Percentiles rank a stretch among this genome's conserved stretches.
phyloP scores from a whole-genome alignment of 805 yeast genomes.

The Pichia nakasei region DNA sequence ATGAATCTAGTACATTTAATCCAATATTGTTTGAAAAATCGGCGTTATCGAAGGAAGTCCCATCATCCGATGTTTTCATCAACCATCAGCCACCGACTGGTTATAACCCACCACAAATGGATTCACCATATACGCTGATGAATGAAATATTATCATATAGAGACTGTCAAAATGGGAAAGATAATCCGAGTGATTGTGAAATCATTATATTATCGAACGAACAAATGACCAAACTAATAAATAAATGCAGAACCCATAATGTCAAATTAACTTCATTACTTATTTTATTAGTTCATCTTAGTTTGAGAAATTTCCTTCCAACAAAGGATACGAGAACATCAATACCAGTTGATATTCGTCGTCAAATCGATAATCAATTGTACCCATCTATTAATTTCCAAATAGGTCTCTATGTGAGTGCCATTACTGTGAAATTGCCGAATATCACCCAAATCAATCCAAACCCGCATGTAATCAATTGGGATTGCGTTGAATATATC shows the following conservation, averaged over 20 bases:
- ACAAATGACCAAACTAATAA: not conserved
- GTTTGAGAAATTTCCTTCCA: not conserved
- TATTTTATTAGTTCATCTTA: not conserved
- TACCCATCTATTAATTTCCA: too few relatives aligned
- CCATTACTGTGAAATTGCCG: too few relatives aligned
- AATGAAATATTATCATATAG: not conserved
- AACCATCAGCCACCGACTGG: not conserved
- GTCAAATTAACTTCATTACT: not conserved
- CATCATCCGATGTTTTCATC: conserved; percentile 1
- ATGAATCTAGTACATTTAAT: not conserved
- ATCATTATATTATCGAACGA: not conserved
- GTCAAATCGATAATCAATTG: too few relatives aligned
- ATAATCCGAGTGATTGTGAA: not conserved
- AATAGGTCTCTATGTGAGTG: too few relatives aligned
- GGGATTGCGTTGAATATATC: too few relatives aligned
- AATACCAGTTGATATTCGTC: too few relatives aligned
- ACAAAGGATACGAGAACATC: too few relatives aligned
- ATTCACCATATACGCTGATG: not conserved
- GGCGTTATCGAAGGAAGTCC: not conserved
- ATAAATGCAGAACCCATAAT: not conserved
- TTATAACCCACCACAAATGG: not conserved
- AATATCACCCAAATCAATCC: too few relatives aligned
- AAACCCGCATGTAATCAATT: too few relatives aligned
- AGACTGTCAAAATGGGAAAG: not conserved
- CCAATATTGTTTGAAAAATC: conserved; percentile 3